Conservation (phyloP, 2,329 filamentous ascomycete genomes). For the Xylaria sp. region DNA sequence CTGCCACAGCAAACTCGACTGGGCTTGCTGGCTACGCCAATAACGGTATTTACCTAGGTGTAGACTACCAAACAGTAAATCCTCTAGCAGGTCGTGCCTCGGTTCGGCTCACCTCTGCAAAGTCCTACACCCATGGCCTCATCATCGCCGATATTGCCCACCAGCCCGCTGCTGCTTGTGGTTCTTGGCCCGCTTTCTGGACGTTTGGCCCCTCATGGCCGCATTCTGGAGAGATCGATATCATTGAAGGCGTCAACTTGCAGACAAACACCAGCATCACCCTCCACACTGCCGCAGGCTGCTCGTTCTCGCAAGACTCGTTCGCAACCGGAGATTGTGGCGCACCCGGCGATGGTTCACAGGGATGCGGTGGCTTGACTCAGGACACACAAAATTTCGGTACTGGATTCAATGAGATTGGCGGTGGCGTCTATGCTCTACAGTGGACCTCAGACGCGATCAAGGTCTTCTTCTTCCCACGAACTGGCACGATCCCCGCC, state of each 20-base stretch:
- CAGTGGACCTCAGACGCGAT: constrained; percentile 81
- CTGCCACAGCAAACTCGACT: constrained; percentile 64
- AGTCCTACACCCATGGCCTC: constrained; percentile 73
- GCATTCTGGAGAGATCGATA: constrained; percentile 77
- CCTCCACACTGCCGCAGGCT: constrained; percentile 72
- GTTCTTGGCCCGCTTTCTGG: constrained; percentile 81
- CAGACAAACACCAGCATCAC: constrained; percentile 69
- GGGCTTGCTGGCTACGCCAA: constrained; percentile 67
- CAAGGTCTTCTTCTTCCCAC: constrained; percentile 83
- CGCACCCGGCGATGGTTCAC: constrained; percentile 56
- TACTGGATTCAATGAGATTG: constrained; percentile 73
- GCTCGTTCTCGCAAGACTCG: constrained; percentile 58
- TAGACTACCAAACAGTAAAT: constrained; percentile 69
- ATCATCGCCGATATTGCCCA: constrained; percentile 78
- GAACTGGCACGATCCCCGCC: constrained; percentile 65
- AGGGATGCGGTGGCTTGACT: constrained; percentile 69
- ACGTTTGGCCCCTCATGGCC: constrained; percentile 77
- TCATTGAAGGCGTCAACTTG: constrained; percentile 80
- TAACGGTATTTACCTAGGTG: constrained; percentile 72
- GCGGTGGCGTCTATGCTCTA: constrained; percentile 77
- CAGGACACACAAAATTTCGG: constrained; percentile 68
- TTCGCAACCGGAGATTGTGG: constrained; percentile 67
- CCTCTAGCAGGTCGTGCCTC: constrained; percentile 71
- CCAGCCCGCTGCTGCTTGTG: constrained; percentile 78
- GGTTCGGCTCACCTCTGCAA: constrained; percentile 74